A percentile compares a stretch with the other conserved stretches of the same genome.
These are phyloP conservation scores for Neofusicoccum kwambonambiense DNA, from an alignment of 2,329 filamentous ascomycete genomes.

Conservation along the genomic window DNA sequence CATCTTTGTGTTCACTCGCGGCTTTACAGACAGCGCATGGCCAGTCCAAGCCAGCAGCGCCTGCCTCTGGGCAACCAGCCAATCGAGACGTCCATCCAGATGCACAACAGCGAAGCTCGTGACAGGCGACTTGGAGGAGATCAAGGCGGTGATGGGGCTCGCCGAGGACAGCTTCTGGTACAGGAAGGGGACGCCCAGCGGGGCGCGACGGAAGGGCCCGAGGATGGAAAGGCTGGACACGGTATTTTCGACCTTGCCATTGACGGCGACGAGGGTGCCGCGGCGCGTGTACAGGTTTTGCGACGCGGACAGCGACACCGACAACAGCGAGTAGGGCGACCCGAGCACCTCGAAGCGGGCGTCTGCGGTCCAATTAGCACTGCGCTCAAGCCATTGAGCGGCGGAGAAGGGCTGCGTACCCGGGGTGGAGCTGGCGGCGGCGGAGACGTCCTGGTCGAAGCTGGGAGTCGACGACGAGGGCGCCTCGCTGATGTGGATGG, in stretches of 20 bases:
- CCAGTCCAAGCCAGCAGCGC: slow-evolving; percentile 96
- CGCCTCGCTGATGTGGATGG: slow-evolving; percentile 48
- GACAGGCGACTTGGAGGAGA: slow-evolving; percentile 81
- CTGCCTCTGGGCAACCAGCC: slow-evolving; percentile 85
- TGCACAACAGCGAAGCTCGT: slow-evolving; percentile 86
- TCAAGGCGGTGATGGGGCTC: slow-evolving; percentile 80
- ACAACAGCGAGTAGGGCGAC: slow-evolving; percentile 87
- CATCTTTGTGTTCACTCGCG: slow-evolving; percentile 71
- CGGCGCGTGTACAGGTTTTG: slow-evolving; percentile 90
- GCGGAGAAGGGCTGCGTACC: slow-evolving; percentile 2
- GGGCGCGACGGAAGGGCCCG: slow-evolving; percentile 75
- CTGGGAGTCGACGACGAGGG: slow-evolving; percentile 41
- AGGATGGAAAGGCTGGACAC: slow-evolving; percentile 87
- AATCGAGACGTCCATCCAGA: slow-evolving; percentile 90
- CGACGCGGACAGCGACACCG: slow-evolving; percentile 87
- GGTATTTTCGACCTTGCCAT: slow-evolving; percentile 86
- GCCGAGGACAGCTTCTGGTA: slow-evolving; percentile 89
- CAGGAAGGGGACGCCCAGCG: slow-evolving; percentile 86
- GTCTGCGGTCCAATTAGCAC: slow-evolving; percentile 55
- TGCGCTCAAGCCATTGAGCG: slow-evolving; percentile 7
- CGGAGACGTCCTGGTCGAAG: slow-evolving; percentile 29
- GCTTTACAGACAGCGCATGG: slow-evolving; percentile 74
- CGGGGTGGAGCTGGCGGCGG: slow-evolving; percentile 14
- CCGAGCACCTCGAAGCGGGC: slow-evolving; percentile 93
- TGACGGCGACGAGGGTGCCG: slow-evolving; percentile 85